Conservation (phyloP, 768 basidiomycete species). For the Mycena metata region DNA sequence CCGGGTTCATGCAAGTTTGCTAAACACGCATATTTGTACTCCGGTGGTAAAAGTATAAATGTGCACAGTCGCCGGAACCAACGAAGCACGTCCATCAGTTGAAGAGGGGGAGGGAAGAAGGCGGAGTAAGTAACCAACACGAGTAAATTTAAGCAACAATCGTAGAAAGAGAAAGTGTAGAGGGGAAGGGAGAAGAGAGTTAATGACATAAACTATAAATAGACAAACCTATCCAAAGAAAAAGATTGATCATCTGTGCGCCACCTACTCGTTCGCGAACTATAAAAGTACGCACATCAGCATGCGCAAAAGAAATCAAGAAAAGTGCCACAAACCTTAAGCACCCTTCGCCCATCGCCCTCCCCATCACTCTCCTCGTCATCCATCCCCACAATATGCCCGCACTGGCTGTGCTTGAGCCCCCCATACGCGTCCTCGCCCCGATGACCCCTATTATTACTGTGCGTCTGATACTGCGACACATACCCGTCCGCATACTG, state of each 20-base stretch:
- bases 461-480: constrained; percentile 40
- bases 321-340: constrained; percentile 35
- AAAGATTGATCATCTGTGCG: neutral
- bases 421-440: constrained; percentile 46
- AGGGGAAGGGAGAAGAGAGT: neutral
- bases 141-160: no score
- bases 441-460: constrained; percentile 27
- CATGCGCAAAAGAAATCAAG: neutral
- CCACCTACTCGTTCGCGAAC: constrained; percentile 26
- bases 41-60: no score
- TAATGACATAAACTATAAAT: constrained; percentile 24
- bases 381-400: constrained; percentile 31
- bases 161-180: no score
- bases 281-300: neutral
- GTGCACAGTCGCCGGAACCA: no score
- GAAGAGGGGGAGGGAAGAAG: no score
- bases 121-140: no score
- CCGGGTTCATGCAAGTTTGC: no score
- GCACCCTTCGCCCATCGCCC: constrained; percentile 28
- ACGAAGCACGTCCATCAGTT: no score
- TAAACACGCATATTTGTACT: no score
- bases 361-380: constrained; percentile 29
- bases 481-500: constrained; percentile 38
- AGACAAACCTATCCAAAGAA: constrained; percentile 18
- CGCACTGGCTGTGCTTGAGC: constrained; percentile 32